phyloP scores from a whole-genome alignment of 768 basidiomycete genomes.

The Tricholoma sp. region DNA sequence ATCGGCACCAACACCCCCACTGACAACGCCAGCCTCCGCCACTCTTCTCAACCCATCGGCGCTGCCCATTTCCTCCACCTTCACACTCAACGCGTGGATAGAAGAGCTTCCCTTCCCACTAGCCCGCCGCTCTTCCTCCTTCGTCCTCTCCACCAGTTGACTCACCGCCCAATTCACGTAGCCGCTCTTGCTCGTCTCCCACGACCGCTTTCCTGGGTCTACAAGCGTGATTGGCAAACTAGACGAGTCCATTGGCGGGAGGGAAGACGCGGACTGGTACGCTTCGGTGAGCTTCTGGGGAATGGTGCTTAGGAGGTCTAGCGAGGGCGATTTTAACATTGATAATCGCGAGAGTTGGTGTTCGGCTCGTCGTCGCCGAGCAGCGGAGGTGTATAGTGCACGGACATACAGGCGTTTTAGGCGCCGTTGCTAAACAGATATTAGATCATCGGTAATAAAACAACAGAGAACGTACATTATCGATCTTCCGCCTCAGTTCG shows the following conservation, averaged over 20 bases:
- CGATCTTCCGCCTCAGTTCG: conserved; percentile 57
- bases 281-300: conserved; percentile 37
- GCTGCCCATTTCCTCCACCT: conserved; percentile 18
- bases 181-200: conserved; percentile 72
- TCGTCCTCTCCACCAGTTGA: conserved; percentile 39
- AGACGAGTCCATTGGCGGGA: conserved; percentile 39
- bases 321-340: conserved; percentile 35
- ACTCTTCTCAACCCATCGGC: not conserved
- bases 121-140: conserved; percentile 8
- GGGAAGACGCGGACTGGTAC: conserved; percentile 42
- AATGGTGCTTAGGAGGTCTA: conserved; percentile 34
- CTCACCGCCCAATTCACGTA: conserved; percentile 75
- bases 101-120: conserved; percentile 16
- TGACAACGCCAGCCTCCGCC: not conserved
- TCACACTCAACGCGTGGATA: conserved; percentile 18
- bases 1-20: not conserved
- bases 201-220: conserved; percentile 65
- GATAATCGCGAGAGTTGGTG: conserved; percentile 36
- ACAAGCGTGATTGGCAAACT: conserved; percentile 32
- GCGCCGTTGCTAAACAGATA: conserved; percentile 52
- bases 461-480: conserved; percentile 42
- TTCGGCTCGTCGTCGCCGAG: conserved; percentile 43
- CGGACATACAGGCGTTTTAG: conserved; percentile 52
- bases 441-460: not conserved
- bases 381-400: conserved; percentile 43